Evolutionary conservation across 2,329 filamentous ascomycete genomes (phyloP).

Genomic region (Dactylellina leptospora): DNA sequence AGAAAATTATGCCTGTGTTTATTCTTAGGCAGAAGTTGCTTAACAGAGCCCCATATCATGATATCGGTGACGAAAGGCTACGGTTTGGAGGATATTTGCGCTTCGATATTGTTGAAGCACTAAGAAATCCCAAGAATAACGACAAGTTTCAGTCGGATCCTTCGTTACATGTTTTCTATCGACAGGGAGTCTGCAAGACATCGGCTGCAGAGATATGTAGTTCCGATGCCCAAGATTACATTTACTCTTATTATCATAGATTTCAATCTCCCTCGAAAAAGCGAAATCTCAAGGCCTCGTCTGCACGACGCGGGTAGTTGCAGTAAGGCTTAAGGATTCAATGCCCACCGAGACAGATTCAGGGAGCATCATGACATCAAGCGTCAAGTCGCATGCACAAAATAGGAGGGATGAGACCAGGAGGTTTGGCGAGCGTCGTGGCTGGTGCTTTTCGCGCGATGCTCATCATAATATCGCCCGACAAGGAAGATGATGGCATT

Average conservation of each 20-base stretch:
- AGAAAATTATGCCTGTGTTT: background rate
- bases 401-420: constrained; percentile 7
- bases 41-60: background rate
- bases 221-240: no score
- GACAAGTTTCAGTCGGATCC: background rate
- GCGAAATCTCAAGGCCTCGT: constrained; percentile 6
- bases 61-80: background rate
- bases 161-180: no score
- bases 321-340: constrained; percentile 43
- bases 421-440: constrained; percentile 7
- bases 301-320: constrained; percentile 42
- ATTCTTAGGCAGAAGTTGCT: background rate
- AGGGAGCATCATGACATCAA: constrained; percentile 47
- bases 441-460: constrained; percentile 3
- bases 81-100: background rate
- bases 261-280: no score
- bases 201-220: no score
- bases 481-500: constrained; percentile 13
- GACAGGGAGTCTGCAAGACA: no score
- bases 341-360: constrained; percentile 1
- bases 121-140: background rate
- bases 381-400: constrained; percentile 1
- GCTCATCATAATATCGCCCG: constrained; percentile 15
- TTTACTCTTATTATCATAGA: no score
- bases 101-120: background rate